Evolutionary conservation across 2,329 filamentous ascomycete genomes (phyloP).

Genomic region (Celoporthe dispersa): DNA sequence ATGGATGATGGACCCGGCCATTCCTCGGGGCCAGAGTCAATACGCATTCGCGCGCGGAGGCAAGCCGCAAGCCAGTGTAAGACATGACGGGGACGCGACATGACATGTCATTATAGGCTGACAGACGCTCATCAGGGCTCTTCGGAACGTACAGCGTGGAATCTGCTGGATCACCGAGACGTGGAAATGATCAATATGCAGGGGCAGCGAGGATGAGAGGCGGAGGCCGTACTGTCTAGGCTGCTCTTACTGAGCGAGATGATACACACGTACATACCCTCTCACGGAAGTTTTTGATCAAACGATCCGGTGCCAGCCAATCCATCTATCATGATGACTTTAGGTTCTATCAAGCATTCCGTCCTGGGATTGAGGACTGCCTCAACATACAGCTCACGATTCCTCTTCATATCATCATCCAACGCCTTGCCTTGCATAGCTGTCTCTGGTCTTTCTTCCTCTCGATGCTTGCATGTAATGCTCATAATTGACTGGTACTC

Average conservation of each 20-base stretch:
- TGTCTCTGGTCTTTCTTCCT: slow-evolving; percentile 7
- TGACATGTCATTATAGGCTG: not conserved
- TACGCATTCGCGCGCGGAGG: not conserved
- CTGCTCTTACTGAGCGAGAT: not conserved
- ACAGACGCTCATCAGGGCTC: slow-evolving; percentile 18
- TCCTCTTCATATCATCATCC: slow-evolving; percentile 11
- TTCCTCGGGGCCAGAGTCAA: not conserved
- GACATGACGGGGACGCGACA: slow-evolving; percentile 6
- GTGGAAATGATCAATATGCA: not conserved
- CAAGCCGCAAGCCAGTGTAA: slow-evolving; percentile 5
- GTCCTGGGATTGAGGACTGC: not conserved
- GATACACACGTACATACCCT: not conserved
- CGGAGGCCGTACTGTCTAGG: not conserved
- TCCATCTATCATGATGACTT: slow-evolving; percentile 20
- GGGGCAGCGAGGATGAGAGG: not conserved
- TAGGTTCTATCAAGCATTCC: slow-evolving; percentile 8
- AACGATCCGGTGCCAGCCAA: slow-evolving; percentile 7
- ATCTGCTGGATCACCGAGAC: not conserved
- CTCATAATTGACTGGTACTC: slow-evolving; percentile 16
- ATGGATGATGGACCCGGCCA: not conserved
- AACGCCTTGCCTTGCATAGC: slow-evolving; percentile 25
- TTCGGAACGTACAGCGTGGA: not conserved
- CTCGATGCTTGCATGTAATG: slow-evolving; percentile 14
- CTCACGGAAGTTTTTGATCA: slow-evolving; percentile 15
- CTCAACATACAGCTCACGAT: slow-evolving; percentile 15